Base-by-base conservation (phyloP, 768 basidiomycete species). In the Rhodotorula sphaerocarpa region DNA sequence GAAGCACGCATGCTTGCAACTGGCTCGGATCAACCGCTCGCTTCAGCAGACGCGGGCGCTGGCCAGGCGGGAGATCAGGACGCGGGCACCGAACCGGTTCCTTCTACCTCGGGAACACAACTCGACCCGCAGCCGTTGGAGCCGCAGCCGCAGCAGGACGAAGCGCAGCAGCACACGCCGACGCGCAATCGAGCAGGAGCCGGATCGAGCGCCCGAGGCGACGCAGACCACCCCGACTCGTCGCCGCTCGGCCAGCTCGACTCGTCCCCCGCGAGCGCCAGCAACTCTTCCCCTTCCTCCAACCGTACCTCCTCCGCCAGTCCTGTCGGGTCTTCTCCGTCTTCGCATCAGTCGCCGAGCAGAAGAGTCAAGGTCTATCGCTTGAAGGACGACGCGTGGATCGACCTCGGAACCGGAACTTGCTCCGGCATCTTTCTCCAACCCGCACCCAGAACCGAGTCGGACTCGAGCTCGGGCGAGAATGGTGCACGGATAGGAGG, bases 361-460 rank as follows among this genome's bases (percentile, higher is more conserved):
- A 45, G 63, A 3, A 59, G 70, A 25, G 67, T 71, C 50, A 71
- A 99, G 86, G 93, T 99, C 31, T 97, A 99, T 76, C 86, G 92
- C 76, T 85, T 99, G 63, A 82, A 90, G 56, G 89, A 86, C 61
- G 82, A 86, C 67, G 83, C 85, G 59, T 99, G 95, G 95, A 81
- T 85, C 58, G 95, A 99, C 79, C 85, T 90, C 74, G 95, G 95
- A 50, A 99, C 95, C 23, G 95, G 95, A 2, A 88, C 91, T 74
- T 95, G 92, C 75, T 88, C 54, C 27, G 71, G 70, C 36, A 68
- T 62, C 23, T 57, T 59, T 3, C 33, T 60, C n/a, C 44, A 57
- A 23, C 51, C 58, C 12, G 12, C 41, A 20, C 89, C 88, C n/a
- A 86, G 86, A 65, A 82, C 86, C 23, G 90, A 90, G 75, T 82